Percentiles rank a stretch among this genome's conserved stretches.
phyloP scores from a whole-genome alignment of 1,284 basidiomycete genomes.

The Pyrrhoderma lamaoense region DNA sequence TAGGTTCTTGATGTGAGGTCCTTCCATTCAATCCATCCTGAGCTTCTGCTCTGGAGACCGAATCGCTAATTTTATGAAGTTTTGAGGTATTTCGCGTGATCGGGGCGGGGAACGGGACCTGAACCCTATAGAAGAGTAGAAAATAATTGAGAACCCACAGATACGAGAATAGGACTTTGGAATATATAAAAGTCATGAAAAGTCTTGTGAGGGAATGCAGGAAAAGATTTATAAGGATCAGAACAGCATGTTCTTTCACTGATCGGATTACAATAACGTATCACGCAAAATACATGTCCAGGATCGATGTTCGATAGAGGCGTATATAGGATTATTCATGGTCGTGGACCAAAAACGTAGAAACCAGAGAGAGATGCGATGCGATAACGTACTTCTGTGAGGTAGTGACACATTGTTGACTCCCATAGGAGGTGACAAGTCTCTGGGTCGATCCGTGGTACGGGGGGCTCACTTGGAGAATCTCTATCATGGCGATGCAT shows the following conservation, averaged over 20 bases:
- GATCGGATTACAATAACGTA: too few relatives aligned
- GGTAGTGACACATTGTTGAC: conserved; percentile 3
- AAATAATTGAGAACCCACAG: conserved; percentile 13
- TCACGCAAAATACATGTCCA: too few relatives aligned
- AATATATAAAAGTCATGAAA: conserved; percentile 2
- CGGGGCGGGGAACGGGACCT: conserved; percentile 12
- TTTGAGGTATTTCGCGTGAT: not conserved
- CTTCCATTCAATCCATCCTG: not conserved
- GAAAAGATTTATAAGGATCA: not conserved
- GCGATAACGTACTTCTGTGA: conserved; percentile 18
- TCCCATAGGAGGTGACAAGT: not conserved
- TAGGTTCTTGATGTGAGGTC: not conserved
- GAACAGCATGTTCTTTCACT: not conserved
- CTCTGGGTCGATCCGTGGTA: not conserved
- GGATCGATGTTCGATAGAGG: not conserved
- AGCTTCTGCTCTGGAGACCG: not conserved
- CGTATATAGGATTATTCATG: not conserved
- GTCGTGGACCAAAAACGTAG: not conserved
- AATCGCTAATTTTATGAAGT: not conserved
- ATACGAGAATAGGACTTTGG: conserved; percentile 5
- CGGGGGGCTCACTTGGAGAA: not conserved
- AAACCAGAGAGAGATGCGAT: conserved; percentile 15
- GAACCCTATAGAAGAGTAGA: conserved; percentile 11
- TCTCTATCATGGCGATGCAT: not conserved
- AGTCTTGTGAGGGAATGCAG: not conserved